Evolutionary conservation across 192 early-diverging fungal genomes (phyloP).

Genomic region (Radiomyces spectabilis): DNA sequence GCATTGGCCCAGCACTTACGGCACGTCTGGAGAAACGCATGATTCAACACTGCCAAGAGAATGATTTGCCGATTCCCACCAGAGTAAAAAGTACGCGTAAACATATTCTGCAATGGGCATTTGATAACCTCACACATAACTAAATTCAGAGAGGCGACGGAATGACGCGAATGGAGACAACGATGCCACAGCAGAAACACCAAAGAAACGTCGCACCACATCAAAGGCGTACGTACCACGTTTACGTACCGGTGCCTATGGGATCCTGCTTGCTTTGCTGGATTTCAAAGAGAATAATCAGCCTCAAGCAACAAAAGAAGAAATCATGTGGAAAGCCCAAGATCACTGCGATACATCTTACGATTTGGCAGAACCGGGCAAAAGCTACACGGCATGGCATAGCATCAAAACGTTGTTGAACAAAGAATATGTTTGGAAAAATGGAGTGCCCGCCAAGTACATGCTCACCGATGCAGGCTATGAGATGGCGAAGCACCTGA

Average conservation of each 20-base stretch:
- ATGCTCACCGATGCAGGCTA: constrained; percentile 66
- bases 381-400: constrained; percentile 68
- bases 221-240: constrained; percentile 68
- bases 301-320: constrained; percentile 49
- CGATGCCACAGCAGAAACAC: not conserved
- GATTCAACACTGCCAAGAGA: constrained; percentile 44
- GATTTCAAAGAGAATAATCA: constrained; percentile 17
- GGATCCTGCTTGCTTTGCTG: constrained; percentile 64
- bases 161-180: not conserved
- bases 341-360: constrained; percentile 61
- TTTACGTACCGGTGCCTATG: constrained; percentile 75
- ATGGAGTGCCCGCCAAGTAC: constrained; percentile 54
- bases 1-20: constrained; percentile 55
- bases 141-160: not conserved
- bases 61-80: constrained; percentile 33
- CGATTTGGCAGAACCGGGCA: constrained; percentile 38
- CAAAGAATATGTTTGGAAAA: constrained; percentile 59
- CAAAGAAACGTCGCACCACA: not conserved
- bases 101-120: too few species aligned
- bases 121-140: too few species aligned
- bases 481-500: constrained; percentile 41
- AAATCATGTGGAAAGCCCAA: constrained; percentile 62
- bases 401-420: constrained; percentile 66
- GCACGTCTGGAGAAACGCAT: constrained; percentile 46
- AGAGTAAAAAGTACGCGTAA: constrained; percentile 1